A percentile compares a stretch with the other conserved stretches of the same genome.
phyloP scores from a whole-genome alignment of 179 eudicot species.

The Heliamphora pulchella region DNA sequence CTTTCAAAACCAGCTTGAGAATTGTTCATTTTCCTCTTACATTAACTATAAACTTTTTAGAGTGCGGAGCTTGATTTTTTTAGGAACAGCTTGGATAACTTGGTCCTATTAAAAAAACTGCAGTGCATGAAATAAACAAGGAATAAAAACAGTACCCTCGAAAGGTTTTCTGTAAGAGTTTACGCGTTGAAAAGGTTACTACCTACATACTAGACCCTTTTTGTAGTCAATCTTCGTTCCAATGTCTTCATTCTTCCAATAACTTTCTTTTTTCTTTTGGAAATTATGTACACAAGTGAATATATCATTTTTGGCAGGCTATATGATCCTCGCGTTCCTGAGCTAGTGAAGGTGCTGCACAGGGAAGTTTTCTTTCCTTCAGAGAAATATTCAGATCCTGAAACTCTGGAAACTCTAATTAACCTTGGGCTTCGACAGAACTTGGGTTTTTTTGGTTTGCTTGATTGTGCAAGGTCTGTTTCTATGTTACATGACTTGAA shows the following conservation, averaged over 20 bases:
- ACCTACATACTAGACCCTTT: background rate
- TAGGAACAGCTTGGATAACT: background rate
- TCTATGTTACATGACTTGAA: conserved; percentile 62
- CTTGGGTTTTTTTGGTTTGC: conserved; percentile 67
- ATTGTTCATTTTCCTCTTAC: background rate
- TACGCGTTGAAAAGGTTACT: background rate
- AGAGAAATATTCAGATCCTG: conserved; percentile 62
- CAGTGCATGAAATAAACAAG: background rate
- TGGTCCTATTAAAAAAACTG: background rate
- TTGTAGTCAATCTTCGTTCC: background rate
- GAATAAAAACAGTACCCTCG: background rate
- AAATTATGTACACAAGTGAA: background rate
- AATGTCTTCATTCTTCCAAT: background rate
- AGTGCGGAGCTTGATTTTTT: conserved; percentile 3
- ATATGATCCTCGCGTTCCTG: conserved; percentile 91
- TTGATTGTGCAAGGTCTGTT: conserved; percentile 88
- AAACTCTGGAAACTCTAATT: conserved; percentile 57
- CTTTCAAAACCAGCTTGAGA: background rate
- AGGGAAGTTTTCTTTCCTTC: conserved; percentile 75
- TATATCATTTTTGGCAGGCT: conserved; percentile 46
- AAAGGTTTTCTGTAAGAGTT: conserved; percentile 1
- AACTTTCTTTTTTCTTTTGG: background rate
- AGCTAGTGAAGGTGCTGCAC: conserved; percentile 63
- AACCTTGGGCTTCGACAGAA: conserved; percentile 68
- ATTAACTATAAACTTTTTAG: background rate